These are phyloP conservation scores for Boletus sp. DNA, from an alignment of 768 basidiomycete species.

Conservation along the genomic window DNA sequence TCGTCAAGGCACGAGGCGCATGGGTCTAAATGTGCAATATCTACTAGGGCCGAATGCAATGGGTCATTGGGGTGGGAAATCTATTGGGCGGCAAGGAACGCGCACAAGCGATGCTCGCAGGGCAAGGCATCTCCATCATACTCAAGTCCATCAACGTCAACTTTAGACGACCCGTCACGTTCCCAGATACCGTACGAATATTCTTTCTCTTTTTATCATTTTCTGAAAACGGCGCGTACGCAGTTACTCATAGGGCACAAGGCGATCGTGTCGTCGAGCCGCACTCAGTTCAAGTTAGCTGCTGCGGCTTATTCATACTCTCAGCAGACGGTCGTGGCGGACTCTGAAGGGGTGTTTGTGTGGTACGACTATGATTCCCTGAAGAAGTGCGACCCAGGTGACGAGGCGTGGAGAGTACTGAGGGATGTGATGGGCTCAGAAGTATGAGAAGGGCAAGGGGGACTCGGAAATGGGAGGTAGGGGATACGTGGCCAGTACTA, in stretches of 20 bases:
- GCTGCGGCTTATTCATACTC: constrained; percentile 63
- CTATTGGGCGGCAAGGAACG: constrained; percentile 58
- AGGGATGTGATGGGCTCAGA: constrained; percentile 21
- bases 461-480: background rate
- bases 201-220: background rate
- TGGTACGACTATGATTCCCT: constrained; percentile 79
- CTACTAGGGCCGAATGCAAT: constrained; percentile 66
- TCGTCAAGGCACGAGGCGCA: background rate
- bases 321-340: constrained; percentile 62
- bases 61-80: constrained; percentile 57
- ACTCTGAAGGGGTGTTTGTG: constrained; percentile 61
- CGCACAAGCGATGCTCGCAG: constrained; percentile 57
- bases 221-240: background rate
- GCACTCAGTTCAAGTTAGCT: constrained; percentile 48
- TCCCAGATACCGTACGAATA: constrained; percentile 66
- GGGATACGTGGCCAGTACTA: background rate
- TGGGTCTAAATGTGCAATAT: background rate
- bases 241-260: constrained; percentile 68
- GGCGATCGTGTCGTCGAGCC: constrained; percentile 38
- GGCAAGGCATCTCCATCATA: constrained; percentile 68
- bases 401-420: constrained; percentile 40
- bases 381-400: constrained; percentile 62
- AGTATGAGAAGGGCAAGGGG: constrained; percentile 15
- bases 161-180: constrained; percentile 70
- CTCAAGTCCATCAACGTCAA: constrained; percentile 68